Conservation (phyloP, 768 basidiomycete genomes). For the Mycena crocata region DNA sequence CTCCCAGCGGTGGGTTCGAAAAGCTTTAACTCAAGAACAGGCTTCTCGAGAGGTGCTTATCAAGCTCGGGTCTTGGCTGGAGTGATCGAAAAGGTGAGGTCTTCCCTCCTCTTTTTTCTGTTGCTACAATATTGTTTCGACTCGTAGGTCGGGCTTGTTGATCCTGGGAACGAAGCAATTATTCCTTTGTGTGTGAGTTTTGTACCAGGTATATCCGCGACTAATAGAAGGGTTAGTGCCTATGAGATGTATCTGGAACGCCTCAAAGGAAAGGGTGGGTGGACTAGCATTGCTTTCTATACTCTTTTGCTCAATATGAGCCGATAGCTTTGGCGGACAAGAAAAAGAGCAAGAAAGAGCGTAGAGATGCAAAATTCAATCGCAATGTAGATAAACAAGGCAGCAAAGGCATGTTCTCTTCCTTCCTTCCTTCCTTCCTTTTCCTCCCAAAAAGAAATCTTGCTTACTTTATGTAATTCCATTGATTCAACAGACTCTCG, state of each 20-base stretch:
- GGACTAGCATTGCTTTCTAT: not conserved
- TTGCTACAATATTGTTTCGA: not conserved
- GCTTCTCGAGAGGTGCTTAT: constrained; percentile 9
- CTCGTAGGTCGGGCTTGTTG: constrained; percentile 2
- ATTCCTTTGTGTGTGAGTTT: constrained; percentile 2
- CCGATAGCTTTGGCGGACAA: constrained; percentile 44
- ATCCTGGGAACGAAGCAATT: not conserved
- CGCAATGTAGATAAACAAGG: too few relatives aligned
- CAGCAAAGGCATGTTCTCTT: too few relatives aligned
- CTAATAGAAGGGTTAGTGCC: not conserved
- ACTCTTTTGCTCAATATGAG: constrained; percentile 39
- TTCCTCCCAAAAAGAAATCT: too few relatives aligned
- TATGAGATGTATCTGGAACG: constrained; percentile 12
- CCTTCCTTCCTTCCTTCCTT: too few relatives aligned
- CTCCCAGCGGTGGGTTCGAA: not conserved
- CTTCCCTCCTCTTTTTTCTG: not conserved
- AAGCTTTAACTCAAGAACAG: not conserved
- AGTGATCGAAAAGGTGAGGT: constrained; percentile 6
- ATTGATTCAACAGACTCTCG: not conserved
- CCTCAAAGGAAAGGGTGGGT: constrained; percentile 4
- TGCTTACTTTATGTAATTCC: too few relatives aligned
- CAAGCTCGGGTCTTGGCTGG: constrained; percentile 6
- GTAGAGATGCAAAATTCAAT: too few relatives aligned
- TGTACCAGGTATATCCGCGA: not conserved
- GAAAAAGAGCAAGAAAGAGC: too few relatives aligned